Base-by-base conservation (phyloP, 2,329 filamentous ascomycete species). In the Tricladium varicosporioides region DNA sequence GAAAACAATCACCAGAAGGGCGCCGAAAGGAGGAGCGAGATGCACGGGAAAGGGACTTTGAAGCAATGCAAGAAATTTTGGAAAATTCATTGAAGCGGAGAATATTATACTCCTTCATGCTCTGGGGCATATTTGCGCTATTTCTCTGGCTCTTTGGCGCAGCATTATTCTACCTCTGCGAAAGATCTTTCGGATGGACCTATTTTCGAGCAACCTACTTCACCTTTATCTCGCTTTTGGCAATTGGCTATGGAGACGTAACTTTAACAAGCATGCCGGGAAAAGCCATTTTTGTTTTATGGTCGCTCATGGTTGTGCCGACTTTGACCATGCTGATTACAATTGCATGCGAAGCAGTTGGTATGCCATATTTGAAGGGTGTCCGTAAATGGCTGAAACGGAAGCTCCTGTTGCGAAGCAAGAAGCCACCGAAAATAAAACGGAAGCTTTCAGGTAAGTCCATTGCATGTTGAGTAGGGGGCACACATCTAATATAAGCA, bases 151-250 rank as follows among this genome's bases (percentile, higher is more conserved):
- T 80, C 46, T 70, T 83, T 5, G 85, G 85, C 19, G 85, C 85
- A 0, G 70, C 82, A 2, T 80, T 86, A 1, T 88, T 89, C 70
- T 67, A 73, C 19, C 74, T 80, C 1, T 84, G 87, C 59, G 69
- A 73, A n/a, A 61, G 76, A 5, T 74, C 75, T 0, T 79, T 81
- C 56, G 81, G 84, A 59, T 85, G 91, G 83, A 78, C 74, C 1
- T 96, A 95, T 69, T 96, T 92, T 64, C 77, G 92, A 56, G 81
- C 84, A 0, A 78, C 96, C 51, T 96, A 95, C 72, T 94, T 96
- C 69, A 86, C 86, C 65, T 96, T 93, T 70, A 83, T 91, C 40
- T 87, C 85, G 2, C 80, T 96, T 22, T 79, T 91, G 5, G 95
- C 92, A 0, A 89, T 96, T 43, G 92, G 92, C 1, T 96, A 95